These are phyloP conservation scores for Triadica sebifera DNA, from an alignment of 345 rosid species.

Conservation along the genomic window DNA sequence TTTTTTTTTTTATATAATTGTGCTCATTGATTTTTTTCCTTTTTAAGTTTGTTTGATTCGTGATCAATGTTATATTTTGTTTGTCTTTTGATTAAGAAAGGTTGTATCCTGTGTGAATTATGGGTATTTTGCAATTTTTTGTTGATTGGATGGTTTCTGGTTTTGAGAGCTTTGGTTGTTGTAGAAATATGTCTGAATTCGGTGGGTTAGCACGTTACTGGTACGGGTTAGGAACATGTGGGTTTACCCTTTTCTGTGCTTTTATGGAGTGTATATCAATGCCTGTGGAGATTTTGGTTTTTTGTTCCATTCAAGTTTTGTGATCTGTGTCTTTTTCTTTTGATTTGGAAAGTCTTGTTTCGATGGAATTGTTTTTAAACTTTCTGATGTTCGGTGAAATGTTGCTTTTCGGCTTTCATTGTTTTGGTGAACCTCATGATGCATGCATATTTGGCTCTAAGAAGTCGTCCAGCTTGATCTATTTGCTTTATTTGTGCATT, in stretches of 20 bases:
- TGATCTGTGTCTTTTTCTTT: constrained; percentile 4
- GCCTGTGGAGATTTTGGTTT: background rate
- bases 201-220: background rate
- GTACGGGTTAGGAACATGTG: background rate
- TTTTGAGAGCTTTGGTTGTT: constrained; percentile 3
- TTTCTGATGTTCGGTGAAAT: background rate
- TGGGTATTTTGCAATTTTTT: background rate
- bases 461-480: background rate
- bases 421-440: background rate
- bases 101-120: background rate
- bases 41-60: background rate
- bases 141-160: background rate
- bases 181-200: background rate
- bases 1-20: background rate
- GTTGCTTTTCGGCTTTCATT: constrained; percentile 12
- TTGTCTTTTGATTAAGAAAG: constrained; percentile 5
- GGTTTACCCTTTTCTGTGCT: background rate
- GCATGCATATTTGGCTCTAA: constrained; percentile 2
- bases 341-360: constrained; percentile 10
- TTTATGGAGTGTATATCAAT: constrained; percentile 7
- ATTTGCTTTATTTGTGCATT: constrained; percentile 5
- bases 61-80: background rate
- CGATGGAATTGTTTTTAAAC: background rate
- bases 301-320: background rate
- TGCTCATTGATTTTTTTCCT: background rate